These are phyloP conservation scores for Lagenidium giganteum DNA, from an alignment of 352 stramenopile species.

Conservation along the genomic window DNA sequence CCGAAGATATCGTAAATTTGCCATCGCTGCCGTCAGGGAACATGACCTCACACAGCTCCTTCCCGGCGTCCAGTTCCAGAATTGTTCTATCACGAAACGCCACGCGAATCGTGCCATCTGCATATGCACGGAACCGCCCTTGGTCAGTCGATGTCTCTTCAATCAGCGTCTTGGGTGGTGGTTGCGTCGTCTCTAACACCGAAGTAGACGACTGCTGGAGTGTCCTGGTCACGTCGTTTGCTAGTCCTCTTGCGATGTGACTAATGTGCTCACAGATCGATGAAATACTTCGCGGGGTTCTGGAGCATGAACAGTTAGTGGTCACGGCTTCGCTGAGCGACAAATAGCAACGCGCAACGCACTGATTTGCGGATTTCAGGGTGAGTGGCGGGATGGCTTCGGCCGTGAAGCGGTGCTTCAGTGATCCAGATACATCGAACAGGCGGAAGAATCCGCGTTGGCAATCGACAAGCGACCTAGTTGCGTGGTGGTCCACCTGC, in stretches of 20 bases:
- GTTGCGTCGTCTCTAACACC: too few relatives aligned
- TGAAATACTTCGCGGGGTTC: too few relatives aligned
- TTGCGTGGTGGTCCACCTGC: too few relatives aligned
- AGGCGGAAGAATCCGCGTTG: conserved; percentile 43
- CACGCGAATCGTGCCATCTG: conserved; percentile 54
- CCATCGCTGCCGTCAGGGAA: conserved; percentile 35
- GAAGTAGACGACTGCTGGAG: too few relatives aligned
- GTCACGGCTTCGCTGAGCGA: too few relatives aligned
- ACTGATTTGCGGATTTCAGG: conserved; percentile 5
- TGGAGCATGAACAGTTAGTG: too few relatives aligned
- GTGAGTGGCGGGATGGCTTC: conserved; percentile 47
- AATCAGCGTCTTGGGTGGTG: too few relatives aligned
- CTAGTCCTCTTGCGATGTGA: too few relatives aligned
- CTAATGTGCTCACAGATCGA: too few relatives aligned
- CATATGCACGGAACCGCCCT: conserved; percentile 62
- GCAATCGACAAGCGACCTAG: conserved; percentile 25
- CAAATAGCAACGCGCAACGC: neutral
- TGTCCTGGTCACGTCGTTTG: too few relatives aligned
- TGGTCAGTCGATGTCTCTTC: conserved; percentile 30
- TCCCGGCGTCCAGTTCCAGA: conserved; percentile 34
- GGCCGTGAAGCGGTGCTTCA: conserved; percentile 49
- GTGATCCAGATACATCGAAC: conserved; percentile 23
- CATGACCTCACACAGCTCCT: conserved; percentile 40
- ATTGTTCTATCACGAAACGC: conserved; percentile 73
- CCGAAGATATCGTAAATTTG: conserved; percentile 31